Percentiles rank a stretch among this genome's conserved stretches.
Evolutionary conservation across 2,329 filamentous ascomycete species (phyloP).

Genomic region (Xylaria sp.): DNA sequence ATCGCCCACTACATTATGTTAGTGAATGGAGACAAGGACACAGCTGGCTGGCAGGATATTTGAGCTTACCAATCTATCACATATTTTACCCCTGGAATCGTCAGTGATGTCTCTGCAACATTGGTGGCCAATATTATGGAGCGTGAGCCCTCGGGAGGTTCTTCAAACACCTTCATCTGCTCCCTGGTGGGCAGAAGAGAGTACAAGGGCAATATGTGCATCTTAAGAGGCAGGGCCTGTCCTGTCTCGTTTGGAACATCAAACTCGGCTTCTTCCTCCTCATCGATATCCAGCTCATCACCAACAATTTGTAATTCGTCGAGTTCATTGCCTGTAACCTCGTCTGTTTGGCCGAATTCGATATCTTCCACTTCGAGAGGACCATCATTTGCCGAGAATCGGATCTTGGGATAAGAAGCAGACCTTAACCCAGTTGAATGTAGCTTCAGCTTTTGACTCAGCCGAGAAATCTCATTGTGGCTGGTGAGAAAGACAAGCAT

Average conservation of each 20-base stretch:
- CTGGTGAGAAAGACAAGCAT: slow-evolving; percentile 96
- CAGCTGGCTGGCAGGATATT: neutral
- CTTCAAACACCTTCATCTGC: slow-evolving; percentile 88
- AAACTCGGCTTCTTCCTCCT: slow-evolving; percentile 70
- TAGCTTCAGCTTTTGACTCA: slow-evolving; percentile 80
- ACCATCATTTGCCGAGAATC: slow-evolving; percentile 76
- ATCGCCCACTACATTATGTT: slow-evolving; percentile 66
- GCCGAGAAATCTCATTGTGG: slow-evolving; percentile 84
- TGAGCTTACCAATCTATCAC: slow-evolving; percentile 65
- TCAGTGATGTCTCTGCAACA: slow-evolving; percentile 95
- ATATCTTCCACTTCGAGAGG: slow-evolving; percentile 86
- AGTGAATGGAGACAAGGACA: neutral
- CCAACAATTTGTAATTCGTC: slow-evolving; percentile 56
- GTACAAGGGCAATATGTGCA: slow-evolving; percentile 92
- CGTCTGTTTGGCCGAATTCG: slow-evolving; percentile 75
- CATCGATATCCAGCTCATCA: slow-evolving; percentile 61
- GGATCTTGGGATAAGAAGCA: slow-evolving; percentile 68
- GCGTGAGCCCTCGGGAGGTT: slow-evolving; percentile 79
- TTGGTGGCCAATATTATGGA: slow-evolving; percentile 93
- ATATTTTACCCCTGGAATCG: slow-evolving; percentile 89
- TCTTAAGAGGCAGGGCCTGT: slow-evolving; percentile 66
- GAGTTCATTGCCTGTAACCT: slow-evolving; percentile 69
- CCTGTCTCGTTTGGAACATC: slow-evolving; percentile 68
- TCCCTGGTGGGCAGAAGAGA: slow-evolving; percentile 89
- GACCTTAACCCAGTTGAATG: slow-evolving; percentile 65